Evolutionary conservation across 176 grass and related monocot species (phyloP).

Genomic region (Oryza nivara): DNA sequence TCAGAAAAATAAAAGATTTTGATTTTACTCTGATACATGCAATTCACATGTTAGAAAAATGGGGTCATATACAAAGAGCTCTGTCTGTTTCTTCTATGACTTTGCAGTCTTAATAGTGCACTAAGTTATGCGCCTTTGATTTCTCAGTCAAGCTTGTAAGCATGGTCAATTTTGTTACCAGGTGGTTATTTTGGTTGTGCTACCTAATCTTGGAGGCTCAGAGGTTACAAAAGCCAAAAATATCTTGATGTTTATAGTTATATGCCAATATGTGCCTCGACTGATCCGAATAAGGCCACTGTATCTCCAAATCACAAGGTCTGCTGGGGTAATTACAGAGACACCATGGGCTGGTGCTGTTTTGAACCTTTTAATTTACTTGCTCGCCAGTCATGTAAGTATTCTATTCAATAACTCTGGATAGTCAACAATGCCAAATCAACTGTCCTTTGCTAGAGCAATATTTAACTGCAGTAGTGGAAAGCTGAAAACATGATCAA

Average conservation of each 20-base stretch:
- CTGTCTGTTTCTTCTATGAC: conserved; percentile 18
- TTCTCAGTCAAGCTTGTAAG: conserved; percentile 22
- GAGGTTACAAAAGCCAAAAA: conserved; percentile 67
- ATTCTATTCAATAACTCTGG: conserved; percentile 7
- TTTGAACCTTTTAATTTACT: conserved; percentile 92
- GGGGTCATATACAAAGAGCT: not conserved
- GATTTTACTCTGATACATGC: not conserved
- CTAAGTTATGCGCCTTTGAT: not conserved
- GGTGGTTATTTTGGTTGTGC: conserved; percentile 77
- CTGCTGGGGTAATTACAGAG: conserved; percentile 84
- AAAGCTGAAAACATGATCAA: not conserved
- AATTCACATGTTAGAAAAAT: not conserved
- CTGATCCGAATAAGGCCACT: conserved; percentile 82
- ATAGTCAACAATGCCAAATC: conserved; percentile 8
- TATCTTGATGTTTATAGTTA: conserved; percentile 66
- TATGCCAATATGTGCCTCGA: conserved; percentile 92
- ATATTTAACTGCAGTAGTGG: not conserved
- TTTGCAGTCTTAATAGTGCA: conserved; percentile 3
- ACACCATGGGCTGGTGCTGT: conserved; percentile 87
- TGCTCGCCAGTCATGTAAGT: conserved; percentile 98
- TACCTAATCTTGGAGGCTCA: conserved; percentile 55
- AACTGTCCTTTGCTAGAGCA: not conserved
- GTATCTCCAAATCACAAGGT: conserved; percentile 89
- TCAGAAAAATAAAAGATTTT: not conserved
- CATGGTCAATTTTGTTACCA: conserved; percentile 37